Percentiles rank a stretch among this genome's conserved stretches.
These are phyloP conservation scores for Umbelopsis sp. DNA, from an alignment of 371 early-diverging fungal species.

Conservation along the genomic window DNA sequence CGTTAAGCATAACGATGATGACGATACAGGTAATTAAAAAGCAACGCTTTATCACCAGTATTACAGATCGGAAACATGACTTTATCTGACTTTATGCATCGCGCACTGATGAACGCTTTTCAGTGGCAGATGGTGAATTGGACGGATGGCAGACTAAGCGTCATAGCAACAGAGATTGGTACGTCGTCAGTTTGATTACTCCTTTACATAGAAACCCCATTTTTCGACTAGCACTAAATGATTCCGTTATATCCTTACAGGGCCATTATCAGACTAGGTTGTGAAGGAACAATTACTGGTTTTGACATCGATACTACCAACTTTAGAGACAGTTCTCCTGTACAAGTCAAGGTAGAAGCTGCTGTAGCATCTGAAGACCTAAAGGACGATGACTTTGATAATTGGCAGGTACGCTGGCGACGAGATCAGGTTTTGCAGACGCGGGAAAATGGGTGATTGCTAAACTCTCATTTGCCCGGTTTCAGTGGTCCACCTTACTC, in stretches of 20 bases:
- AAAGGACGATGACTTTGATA: slow-evolving; percentile 3
- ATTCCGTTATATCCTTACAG: slow-evolving; percentile 20
- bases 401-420: neutral
- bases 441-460: neutral
- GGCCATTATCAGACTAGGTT: slow-evolving; percentile 75
- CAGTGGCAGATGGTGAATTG: slow-evolving; percentile 27
- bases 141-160: slow-evolving; percentile 43
- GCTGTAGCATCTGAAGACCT: neutral
- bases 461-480: neutral
- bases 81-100: neutral
- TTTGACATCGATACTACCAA: slow-evolving; percentile 84
- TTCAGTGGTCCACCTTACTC: slow-evolving; percentile 72
- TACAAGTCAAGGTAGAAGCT: slow-evolving; percentile 61
- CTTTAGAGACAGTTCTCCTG: slow-evolving; percentile 78
- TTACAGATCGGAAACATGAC: no score
- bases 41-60: neutral
- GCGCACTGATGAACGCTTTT: neutral
- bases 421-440: neutral
- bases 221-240: no score
- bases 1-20: slow-evolving; percentile 29
- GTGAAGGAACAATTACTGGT: slow-evolving; percentile 70
- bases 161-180: slow-evolving; percentile 58
- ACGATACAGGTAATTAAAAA: slow-evolving; percentile 20
- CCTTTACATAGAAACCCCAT: neutral
- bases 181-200: slow-evolving; percentile 22